phyloP scores from a whole-genome alignment of 305 asterid species.

The Solanum hybrid region DNA sequence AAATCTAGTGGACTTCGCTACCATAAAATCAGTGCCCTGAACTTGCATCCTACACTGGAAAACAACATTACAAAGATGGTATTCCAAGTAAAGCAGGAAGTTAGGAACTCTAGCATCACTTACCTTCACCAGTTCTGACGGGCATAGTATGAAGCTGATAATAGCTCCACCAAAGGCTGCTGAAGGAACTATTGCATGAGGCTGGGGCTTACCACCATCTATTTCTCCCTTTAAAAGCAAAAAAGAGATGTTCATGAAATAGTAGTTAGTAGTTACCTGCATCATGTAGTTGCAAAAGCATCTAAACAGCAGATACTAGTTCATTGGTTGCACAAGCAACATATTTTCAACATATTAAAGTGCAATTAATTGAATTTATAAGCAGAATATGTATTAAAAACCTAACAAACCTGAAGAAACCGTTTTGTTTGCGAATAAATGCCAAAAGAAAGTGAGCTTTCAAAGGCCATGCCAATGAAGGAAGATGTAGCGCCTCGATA shows the following conservation, averaged over 20 bases:
- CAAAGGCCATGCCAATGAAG: conserved; percentile 84
- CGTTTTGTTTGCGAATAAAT: conserved; percentile 77
- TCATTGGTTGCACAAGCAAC: background rate
- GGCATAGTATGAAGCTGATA: conserved; percentile 81
- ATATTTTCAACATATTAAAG: background rate
- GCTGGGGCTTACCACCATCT: conserved; percentile 51
- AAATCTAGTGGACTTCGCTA: conserved; percentile 45
- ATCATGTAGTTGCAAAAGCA: background rate
- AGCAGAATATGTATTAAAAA: background rate
- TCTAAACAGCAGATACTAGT: background rate
- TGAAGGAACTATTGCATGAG: conserved; percentile 58
- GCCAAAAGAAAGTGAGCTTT: conserved; percentile 90
- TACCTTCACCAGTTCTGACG: conserved; percentile 86
- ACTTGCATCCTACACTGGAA: conserved; percentile 99
- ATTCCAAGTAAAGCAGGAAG: conserved; percentile 10
- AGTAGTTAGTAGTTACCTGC: background rate
- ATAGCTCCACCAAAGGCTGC: conserved; percentile 76
- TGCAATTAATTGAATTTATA: background rate
- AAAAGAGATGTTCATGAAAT: background rate
- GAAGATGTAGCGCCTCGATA: conserved; percentile 90
- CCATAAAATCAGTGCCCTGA: conserved; percentile 62
- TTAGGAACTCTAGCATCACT: conserved; percentile 16
- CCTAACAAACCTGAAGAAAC: conserved; percentile 54
- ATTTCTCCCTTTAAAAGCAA: conserved; percentile 43
- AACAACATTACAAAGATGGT: conserved; percentile 27